Conservation (phyloP, 2,329 filamentous ascomycete species). For the Penicillium carneum region DNA sequence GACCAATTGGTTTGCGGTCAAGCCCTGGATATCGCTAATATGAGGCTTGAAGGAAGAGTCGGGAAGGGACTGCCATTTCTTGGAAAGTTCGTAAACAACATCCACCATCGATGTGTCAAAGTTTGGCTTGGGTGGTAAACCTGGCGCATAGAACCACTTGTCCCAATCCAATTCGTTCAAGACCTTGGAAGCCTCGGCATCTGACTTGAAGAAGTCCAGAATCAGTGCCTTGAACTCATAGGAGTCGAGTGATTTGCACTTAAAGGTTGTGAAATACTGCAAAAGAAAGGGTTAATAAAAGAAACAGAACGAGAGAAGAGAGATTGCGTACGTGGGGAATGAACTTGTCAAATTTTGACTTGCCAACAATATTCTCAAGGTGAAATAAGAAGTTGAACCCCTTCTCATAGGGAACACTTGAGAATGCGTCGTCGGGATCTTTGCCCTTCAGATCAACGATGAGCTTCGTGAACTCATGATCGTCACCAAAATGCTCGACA, state of each 20-base stretch:
- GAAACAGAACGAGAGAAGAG: neutral
- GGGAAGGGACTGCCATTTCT: constrained; percentile 74
- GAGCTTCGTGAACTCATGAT: constrained; percentile 92
- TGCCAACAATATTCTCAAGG: constrained; percentile 83
- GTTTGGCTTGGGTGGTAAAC: constrained; percentile 85
- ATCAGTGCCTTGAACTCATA: constrained; percentile 93
- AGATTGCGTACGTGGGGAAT: constrained; percentile 72
- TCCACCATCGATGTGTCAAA: constrained; percentile 90
- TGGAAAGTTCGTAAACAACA: constrained; percentile 79
- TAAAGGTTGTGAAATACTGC: constrained; percentile 83
- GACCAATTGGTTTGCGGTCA: constrained; percentile 86
- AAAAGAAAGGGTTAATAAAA: constrained; percentile 15
- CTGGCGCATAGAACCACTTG: constrained; percentile 83
- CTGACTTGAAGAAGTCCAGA: constrained; percentile 78
- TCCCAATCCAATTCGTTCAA: constrained; percentile 84
- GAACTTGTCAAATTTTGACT: constrained; percentile 89
- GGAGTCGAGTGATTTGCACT: constrained; percentile 85
- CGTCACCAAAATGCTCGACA: constrained; percentile 76
- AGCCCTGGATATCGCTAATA: constrained; percentile 72
- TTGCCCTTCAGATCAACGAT: constrained; percentile 85
- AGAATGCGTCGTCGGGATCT: constrained; percentile 95
- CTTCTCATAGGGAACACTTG: constrained; percentile 91
- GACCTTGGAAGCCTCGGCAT: constrained; percentile 68
- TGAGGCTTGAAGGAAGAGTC: constrained; percentile 65
- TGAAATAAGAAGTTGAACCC: constrained; percentile 93